Conservation (phyloP, 1,284 basidiomycete species). For the Malassezia caprae region DNA sequence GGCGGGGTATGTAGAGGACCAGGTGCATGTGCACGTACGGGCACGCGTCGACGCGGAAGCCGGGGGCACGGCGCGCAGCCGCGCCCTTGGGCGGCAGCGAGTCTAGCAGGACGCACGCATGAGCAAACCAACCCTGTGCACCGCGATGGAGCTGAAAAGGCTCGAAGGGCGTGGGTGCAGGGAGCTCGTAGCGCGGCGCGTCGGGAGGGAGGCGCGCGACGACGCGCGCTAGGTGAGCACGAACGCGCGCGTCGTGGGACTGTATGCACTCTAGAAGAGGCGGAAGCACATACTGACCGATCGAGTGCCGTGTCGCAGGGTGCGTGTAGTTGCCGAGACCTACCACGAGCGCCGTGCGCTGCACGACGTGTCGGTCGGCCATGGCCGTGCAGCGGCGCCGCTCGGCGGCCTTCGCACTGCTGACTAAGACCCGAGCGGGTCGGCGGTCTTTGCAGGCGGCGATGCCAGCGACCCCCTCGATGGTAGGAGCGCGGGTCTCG, state of each 20-base stretch:
- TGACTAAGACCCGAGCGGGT: constrained; percentile 11
- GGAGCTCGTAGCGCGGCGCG: not conserved
- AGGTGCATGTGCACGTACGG: constrained; percentile 7
- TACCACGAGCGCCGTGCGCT: constrained; percentile 7
- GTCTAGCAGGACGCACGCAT: constrained; percentile 11
- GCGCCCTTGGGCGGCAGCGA: constrained; percentile 5
- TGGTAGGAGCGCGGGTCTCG: not conserved
- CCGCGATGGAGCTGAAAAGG: constrained; percentile 1
- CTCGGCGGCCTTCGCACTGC: not conserved
- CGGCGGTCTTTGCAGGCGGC: not conserved
- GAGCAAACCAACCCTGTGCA: constrained; percentile 11
- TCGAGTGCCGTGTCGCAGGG: constrained; percentile 15
- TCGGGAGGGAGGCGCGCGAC: constrained; percentile 1
- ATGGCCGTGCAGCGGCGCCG: not conserved
- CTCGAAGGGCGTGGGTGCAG: not conserved
- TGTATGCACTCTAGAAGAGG: not conserved
- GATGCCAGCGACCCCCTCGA: not conserved
- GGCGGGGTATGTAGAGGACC: constrained; percentile 8
- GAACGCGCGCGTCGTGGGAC: constrained; percentile 2
- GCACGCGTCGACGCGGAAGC: not conserved
- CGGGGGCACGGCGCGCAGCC: not conserved
- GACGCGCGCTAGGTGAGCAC: not conserved
- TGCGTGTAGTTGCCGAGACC: constrained; percentile 18
- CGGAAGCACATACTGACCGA: constrained; percentile 11
- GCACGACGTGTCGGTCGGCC: constrained; percentile 7